Base-by-base conservation (phyloP, 768 basidiomycete species). In the Suillus weaverae region DNA sequence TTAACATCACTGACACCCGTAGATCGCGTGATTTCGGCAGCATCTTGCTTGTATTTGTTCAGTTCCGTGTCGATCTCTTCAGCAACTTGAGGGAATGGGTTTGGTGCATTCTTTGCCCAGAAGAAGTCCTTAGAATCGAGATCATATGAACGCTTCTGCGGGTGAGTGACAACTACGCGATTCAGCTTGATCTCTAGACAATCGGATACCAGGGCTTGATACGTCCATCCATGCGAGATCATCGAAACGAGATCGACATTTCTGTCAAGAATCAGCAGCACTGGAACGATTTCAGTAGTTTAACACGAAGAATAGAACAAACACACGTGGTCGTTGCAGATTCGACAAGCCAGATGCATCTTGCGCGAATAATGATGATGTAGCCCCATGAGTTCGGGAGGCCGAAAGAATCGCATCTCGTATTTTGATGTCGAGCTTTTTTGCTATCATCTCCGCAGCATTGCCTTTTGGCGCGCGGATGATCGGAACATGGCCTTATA, bases 401-500 rank as follows among this genome's bases (percentile, higher is more conserved):
- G 88, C 84, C 46, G 84, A 88, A 63, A 94, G 78, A 63, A 95
- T 77, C 68, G 89, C 87, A 72, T 99, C 97, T 59, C 97, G 83
- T 70, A 99, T 90, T 77, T 94, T 94, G 16, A 87, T 85, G 71
- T 99, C 97, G 13, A 99, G 83, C 75, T 94, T 97, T 79, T 95
- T 91, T 10, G 96, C 96, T n/a, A 99, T 89, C 96, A 98, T 97
- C 77, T 99, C 97, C 22, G 96, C 97, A 5, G 97, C 97, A 76
- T 99, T 98, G 1, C 97, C 97, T 75, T 90, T 82, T 26, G 97
- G 97, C 64, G 92, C 90, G 38, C 97, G 90, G 65, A 99, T 98
- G 73, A 95, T 91, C 11, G 97, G 97, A 26, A 97, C 91, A 70
- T 94, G 91, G 2, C 92, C 95, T 95, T 59, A 32, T 11, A 10